Evolutionary conservation across 495 filamentous ascomycete genomes (phyloP), one percentile per base, ranked within the genome.

Genomic region (Penicillium tannophilum): DNA sequence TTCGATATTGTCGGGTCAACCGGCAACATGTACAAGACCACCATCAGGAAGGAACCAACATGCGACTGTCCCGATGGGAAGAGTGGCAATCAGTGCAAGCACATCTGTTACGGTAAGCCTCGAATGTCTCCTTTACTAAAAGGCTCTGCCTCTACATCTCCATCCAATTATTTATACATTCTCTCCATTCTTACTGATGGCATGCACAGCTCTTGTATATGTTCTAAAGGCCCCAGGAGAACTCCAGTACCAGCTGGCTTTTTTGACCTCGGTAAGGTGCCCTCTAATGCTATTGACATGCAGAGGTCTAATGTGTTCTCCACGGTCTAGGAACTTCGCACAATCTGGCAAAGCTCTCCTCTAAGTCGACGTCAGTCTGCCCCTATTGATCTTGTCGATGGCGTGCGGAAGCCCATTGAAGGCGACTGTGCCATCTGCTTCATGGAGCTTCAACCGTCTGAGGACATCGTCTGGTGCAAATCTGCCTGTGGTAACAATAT

Each of bases 351-450:
- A 39, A 63, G 66, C 52, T 74, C 79, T 33, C 54, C 76, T 42
- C 44, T 79, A 26, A 69, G 63, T 6, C 58, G 55, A 7, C 55
- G 56, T n/a, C 46, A 70, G 16, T 26, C 59, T 16, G 52, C 62
- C 30, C 39, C 59, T 23, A 50, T 59, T 3, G 67, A 65, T 6
- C 51, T 68, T 41, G 65, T 52, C 8, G 71, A 72, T 51, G 80
- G 80, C 19, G 83, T 83, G n/a, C 79, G 83, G 54, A 88, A 86
- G 63, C 72, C 81, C 0, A 58, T 86, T 3, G 88, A 92, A 33
- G 90, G 86, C 14, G 88, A 93, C 61, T 93, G 90, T 60, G 88
- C 89, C 0, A 90, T 95, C 66, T 93, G 90, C 70, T 91, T 87
- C 65, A 84, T 77, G 62, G 85, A 89, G 44, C 85, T 92, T 61